A percentile compares a stretch with the other conserved stretches of the same genome.
phyloP scores from a whole-genome alignment of 2,329 filamentous ascomycete genomes.

The Aspergillus sp. region DNA sequence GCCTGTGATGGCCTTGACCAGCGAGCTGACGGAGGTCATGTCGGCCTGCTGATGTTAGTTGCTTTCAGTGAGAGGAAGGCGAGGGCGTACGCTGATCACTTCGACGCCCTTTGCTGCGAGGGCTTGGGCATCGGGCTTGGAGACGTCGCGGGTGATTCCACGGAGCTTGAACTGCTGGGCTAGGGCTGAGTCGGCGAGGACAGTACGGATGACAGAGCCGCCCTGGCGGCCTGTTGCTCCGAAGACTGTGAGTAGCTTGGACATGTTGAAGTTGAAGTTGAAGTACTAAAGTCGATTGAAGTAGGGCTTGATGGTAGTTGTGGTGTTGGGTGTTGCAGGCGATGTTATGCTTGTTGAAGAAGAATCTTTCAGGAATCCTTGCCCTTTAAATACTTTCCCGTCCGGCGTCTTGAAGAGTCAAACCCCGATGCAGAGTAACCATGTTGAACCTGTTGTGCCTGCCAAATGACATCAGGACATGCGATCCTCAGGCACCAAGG shows the following conservation, averaged over 20 bases:
- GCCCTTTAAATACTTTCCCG: not conserved
- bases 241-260: slow-evolving; percentile 43
- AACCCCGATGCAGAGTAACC: not conserved
- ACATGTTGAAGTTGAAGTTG: slow-evolving; percentile 5
- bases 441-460: not conserved
- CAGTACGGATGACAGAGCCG: slow-evolving; percentile 46
- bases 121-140: slow-evolving; percentile 5
- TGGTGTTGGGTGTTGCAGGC: not conserved
- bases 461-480: not conserved
- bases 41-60: slow-evolving; percentile 31
- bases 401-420: not conserved
- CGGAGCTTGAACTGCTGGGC: slow-evolving; percentile 7
- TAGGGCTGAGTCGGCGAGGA: slow-evolving; percentile 23
- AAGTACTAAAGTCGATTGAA: not conserved
- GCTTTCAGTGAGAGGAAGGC: not conserved
- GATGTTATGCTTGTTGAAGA: not conserved
- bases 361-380: not conserved
- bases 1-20: slow-evolving; percentile 43
- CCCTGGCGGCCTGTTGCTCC: slow-evolving; percentile 57
- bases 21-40: slow-evolving; percentile 38
- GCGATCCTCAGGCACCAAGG: not conserved
- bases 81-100: slow-evolving; percentile 28
- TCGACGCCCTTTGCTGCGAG: slow-evolving; percentile 28
- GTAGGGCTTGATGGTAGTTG: not conserved
- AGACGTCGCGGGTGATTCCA: slow-evolving; percentile 7